phyloP scores from a whole-genome alignment of 805 yeast genomes.

The Yamadazyma insecticola region DNA sequence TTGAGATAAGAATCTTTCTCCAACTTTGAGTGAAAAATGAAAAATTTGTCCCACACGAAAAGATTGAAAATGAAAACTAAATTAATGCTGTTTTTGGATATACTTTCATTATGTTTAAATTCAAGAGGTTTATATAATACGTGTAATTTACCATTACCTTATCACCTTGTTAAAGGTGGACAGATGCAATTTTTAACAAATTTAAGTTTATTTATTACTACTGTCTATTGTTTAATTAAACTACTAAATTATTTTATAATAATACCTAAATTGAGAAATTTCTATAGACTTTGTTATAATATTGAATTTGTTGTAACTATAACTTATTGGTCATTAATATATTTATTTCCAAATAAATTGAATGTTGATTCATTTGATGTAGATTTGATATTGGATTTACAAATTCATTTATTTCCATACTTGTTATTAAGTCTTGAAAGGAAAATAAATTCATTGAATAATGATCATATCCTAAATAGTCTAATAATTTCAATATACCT shows the following conservation, averaged over 20 bases:
- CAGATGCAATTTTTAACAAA: slow-evolving; percentile 23
- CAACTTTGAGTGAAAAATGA: too few species aligned
- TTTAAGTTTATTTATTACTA: slow-evolving; percentile 10
- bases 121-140: slow-evolving; percentile 3
- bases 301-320: slow-evolving; percentile 19
- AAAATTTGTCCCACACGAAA: too few species aligned
- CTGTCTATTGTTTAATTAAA: slow-evolving; percentile 1
- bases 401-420: slow-evolving; percentile 23
- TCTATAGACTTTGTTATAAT: slow-evolving; percentile 12
- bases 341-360: slow-evolving; percentile 13
- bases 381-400: slow-evolving; percentile 14
- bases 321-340: slow-evolving; percentile 18
- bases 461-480: neutral
- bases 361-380: slow-evolving; percentile 15
- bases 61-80: too few species aligned
- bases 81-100: too few species aligned
- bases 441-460: slow-evolving; percentile 3
- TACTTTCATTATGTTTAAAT: neutral
- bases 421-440: slow-evolving; percentile 13
- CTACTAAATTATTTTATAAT: neutral
- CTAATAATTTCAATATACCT: slow-evolving; percentile 9
- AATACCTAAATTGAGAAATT: neutral
- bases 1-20: too few species aligned
- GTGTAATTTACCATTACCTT: slow-evolving; percentile 13
- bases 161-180: slow-evolving; percentile 16